Conservation (phyloP, 1,139 yeast species). For the Hansenula anomala region DNA sequence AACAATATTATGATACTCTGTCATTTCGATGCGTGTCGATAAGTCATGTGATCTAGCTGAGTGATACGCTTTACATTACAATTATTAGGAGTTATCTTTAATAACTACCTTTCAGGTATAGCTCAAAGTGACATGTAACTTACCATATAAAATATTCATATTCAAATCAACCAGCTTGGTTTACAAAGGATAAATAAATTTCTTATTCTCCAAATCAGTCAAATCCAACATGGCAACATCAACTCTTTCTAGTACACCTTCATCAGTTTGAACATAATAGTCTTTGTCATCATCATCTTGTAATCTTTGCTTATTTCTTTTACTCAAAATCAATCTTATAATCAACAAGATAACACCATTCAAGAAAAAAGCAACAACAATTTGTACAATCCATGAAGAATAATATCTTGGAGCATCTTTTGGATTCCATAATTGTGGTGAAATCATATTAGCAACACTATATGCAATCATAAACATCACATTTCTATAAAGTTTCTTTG, state of each 20-base stretch:
- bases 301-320: slow-evolving; percentile 28
- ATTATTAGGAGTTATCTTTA: too few relatives aligned
- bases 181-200: slow-evolving; percentile 36
- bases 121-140: too few relatives aligned
- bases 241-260: slow-evolving; percentile 27
- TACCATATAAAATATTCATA: too few relatives aligned
- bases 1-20: too few relatives aligned
- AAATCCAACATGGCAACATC: slow-evolving; percentile 37
- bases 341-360: slow-evolving; percentile 28
- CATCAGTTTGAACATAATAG: slow-evolving; percentile 10
- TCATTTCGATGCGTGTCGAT: too few relatives aligned
- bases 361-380: slow-evolving; percentile 26
- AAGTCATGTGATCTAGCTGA: too few relatives aligned
- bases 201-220: slow-evolving; percentile 40
- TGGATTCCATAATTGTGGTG: slow-evolving; percentile 25
- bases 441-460: slow-evolving; percentile 21
- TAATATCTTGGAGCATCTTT: slow-evolving; percentile 22
- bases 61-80: too few relatives aligned
- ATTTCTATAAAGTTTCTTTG: slow-evolving; percentile 25
- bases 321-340: slow-evolving; percentile 26
- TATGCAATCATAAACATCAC: slow-evolving; percentile 20
- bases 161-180: too few relatives aligned
- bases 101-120: too few relatives aligned
- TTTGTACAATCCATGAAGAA: slow-evolving; percentile 31
- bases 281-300: slow-evolving; percentile 7